A percentile compares a stretch with the other conserved stretches of the same genome.
phyloP scores from a whole-genome alignment of 176 grass and related monocot species.

The Musa itinerans region DNA sequence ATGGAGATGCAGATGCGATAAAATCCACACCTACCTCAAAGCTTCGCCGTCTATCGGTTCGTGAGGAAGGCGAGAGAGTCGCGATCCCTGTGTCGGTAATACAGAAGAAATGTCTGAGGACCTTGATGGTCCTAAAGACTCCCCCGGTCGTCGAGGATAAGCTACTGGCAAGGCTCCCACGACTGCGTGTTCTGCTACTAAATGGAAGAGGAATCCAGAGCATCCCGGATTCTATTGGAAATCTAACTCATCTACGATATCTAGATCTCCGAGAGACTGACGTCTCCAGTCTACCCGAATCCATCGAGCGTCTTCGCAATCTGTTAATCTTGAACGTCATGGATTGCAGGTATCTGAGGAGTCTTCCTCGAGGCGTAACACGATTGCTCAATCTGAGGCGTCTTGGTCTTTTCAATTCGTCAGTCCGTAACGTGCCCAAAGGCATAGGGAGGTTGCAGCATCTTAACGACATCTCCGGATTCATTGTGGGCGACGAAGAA shows the following conservation, averaged over 20 bases:
- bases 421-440: slow-evolving; percentile 7
- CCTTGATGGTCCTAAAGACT: not conserved
- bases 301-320: slow-evolving; percentile 14
- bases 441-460: slow-evolving; percentile 23
- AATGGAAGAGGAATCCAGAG: not conserved
- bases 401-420: not conserved
- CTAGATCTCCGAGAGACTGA: not conserved
- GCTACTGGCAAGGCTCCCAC: not conserved
- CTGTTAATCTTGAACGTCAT: slow-evolving; percentile 15
- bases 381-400: slow-evolving; percentile 6
- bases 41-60: not conserved
- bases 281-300: slow-evolving; percentile 23
- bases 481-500: slow-evolving; percentile 15
- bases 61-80: not conserved
- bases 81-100: not conserved
- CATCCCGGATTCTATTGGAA: slow-evolving; percentile 21
- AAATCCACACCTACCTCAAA: not conserved
- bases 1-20: not conserved
- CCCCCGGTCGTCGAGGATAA: not conserved
- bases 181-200: slow-evolving; percentile 10
- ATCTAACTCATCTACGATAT: slow-evolving; percentile 8
- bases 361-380: slow-evolving; percentile 8
- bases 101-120: not conserved
- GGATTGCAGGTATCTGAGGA: slow-evolving; percentile 6
- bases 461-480: slow-evolving; percentile 17